phyloP scores from a whole-genome alignment of 257 asterid species.

The Forsythia viridissima region DNA sequence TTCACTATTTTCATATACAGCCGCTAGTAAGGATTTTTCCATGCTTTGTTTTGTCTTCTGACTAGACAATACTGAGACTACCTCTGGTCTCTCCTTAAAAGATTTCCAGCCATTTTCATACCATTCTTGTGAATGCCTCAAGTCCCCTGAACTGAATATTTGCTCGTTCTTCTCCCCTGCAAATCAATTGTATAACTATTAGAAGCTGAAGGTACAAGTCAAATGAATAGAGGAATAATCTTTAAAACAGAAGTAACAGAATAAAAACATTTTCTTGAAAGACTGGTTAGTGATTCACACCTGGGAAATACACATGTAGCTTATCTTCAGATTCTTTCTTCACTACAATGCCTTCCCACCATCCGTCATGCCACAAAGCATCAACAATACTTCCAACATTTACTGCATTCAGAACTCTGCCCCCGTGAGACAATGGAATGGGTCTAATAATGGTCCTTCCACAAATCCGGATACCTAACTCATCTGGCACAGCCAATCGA shows the following conservation, averaged over 20 bases:
- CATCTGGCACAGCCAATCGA: constrained; percentile 57
- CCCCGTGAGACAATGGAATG: constrained; percentile 18
- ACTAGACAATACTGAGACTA: constrained; percentile 31
- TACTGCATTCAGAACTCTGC: constrained; percentile 24
- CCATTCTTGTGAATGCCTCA: constrained; percentile 85
- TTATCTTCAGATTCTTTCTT: constrained; percentile 47
- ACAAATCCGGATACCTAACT: constrained; percentile 47
- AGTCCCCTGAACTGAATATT: constrained; percentile 32
- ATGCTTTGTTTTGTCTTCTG: constrained; percentile 4
- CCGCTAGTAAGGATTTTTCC: constrained; percentile 13
- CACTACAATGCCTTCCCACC: constrained; percentile 95
- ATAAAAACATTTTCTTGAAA: neutral
- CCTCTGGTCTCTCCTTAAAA: constrained; percentile 50
- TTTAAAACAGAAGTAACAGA: neutral
- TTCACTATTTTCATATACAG: neutral
- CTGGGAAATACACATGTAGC: constrained; percentile 65
- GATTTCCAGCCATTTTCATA: constrained; percentile 47
- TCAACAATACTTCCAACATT: constrained; percentile 67
- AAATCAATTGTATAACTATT: neutral
- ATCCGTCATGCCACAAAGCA: constrained; percentile 87
- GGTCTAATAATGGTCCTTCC: constrained; percentile 77
- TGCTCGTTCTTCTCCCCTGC: constrained; percentile 63
- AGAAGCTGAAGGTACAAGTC: neutral
- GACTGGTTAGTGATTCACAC: constrained; percentile 24
- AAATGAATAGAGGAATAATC: neutral